Evolutionary conservation across 352 stramenopile genomes (phyloP).

Genomic region (Phytophthora sojae): DNA sequence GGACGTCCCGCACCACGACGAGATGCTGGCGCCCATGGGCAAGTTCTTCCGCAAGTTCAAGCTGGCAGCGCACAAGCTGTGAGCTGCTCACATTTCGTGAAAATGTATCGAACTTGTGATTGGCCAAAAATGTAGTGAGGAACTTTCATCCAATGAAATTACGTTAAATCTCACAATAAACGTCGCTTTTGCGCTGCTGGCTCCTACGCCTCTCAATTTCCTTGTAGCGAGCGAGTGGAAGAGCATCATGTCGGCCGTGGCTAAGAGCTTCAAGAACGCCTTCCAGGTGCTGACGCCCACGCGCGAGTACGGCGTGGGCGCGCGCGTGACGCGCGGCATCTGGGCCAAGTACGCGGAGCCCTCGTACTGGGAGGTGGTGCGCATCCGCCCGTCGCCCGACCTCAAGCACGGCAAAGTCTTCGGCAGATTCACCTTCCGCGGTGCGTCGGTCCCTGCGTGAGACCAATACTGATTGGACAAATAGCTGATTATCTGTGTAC

Average conservation of each 20-base stretch:
- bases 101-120: background rate
- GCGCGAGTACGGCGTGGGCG: slow-evolving; percentile 75
- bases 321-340: slow-evolving; percentile 76
- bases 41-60: slow-evolving; percentile 81
- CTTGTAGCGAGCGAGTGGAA: slow-evolving; percentile 6
- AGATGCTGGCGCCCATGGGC: slow-evolving; percentile 71
- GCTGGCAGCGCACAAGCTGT: slow-evolving; percentile 56
- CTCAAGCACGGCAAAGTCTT: slow-evolving; percentile 90
- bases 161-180: slow-evolving; percentile 8
- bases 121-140: background rate
- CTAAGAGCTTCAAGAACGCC: slow-evolving; percentile 66
- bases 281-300: slow-evolving; percentile 79
- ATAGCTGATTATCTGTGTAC: slow-evolving; percentile 14
- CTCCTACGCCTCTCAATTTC: slow-evolving; percentile 28
- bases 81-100: slow-evolving; percentile 12
- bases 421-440: slow-evolving; percentile 82
- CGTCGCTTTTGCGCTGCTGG: background rate
- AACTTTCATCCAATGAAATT: slow-evolving; percentile 28
- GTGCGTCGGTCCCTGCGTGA: slow-evolving; percentile 40
- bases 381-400: slow-evolving; percentile 72
- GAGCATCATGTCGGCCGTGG: slow-evolving; percentile 41
- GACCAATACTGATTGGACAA: no score
- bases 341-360: slow-evolving; percentile 79
- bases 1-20: slow-evolving; percentile 67
- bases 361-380: slow-evolving; percentile 86